phyloP scores from a whole-genome alignment of 306 rosid genomes.

The Cucumis hystrix region DNA sequence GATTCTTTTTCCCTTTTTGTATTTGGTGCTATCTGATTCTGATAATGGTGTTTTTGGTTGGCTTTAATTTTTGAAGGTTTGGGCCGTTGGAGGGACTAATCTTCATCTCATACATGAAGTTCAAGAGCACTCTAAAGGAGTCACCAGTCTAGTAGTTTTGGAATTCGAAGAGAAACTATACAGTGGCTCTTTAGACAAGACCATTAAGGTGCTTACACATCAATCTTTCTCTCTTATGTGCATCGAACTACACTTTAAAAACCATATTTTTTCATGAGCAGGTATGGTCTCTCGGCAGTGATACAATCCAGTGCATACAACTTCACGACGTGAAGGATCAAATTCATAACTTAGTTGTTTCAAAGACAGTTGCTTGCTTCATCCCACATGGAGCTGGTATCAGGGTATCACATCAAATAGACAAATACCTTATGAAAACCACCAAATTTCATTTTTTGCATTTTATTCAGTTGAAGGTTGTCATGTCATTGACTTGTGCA shows the following conservation, averaged over 20 bases:
- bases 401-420: conserved; percentile 31
- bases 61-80: conserved; percentile 38
- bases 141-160: conserved; percentile 48
- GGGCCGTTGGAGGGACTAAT: conserved; percentile 50
- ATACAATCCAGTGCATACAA: conserved; percentile 37
- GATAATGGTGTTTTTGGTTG: conserved; percentile 12
- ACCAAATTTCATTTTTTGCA: neutral
- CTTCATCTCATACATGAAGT: conserved; percentile 60
- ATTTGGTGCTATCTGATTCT: conserved; percentile 9
- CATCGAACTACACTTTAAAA: neutral
- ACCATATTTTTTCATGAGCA: conserved; percentile 16
- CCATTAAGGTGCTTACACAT: conserved; percentile 34
- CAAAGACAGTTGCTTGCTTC: conserved; percentile 43
- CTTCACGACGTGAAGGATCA: conserved; percentile 79
- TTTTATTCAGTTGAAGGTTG: neutral
- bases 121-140: conserved; percentile 65
- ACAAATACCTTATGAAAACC: neutral
- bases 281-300: conserved; percentile 66
- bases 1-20: neutral
- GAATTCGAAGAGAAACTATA: conserved; percentile 45
- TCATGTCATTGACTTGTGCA: neutral
- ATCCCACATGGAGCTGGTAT: conserved; percentile 64
- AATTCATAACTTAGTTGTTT: conserved; percentile 45
- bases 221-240: conserved; percentile 2
- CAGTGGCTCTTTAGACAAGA: conserved; percentile 86